These are phyloP conservation scores for Chimonanthus salicifolius DNA, from an alignment of 164 flowering plant genomes.

Conservation along the genomic window DNA sequence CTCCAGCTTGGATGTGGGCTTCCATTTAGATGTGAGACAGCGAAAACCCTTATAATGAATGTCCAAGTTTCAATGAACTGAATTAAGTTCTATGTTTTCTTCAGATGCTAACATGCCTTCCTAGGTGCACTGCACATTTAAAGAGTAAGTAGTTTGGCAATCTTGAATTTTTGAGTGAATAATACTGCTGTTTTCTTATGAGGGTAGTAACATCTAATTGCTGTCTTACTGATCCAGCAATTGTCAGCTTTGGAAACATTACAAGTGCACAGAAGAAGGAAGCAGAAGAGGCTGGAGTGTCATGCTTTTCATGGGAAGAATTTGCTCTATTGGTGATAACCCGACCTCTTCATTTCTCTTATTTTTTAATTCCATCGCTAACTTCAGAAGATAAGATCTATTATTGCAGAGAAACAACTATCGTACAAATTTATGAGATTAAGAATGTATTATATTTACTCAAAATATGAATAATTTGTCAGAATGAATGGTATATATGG, in stretches of 20 bases:
- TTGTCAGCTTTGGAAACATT: slow-evolving; percentile 77
- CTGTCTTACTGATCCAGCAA: slow-evolving; percentile 42
- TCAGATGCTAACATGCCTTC: slow-evolving; percentile 73
- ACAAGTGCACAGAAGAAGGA: slow-evolving; percentile 55
- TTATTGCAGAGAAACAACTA: no score
- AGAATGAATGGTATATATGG: no score
- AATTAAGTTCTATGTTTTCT: slow-evolving; percentile 12
- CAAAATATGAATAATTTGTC: no score
- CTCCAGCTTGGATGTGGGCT: no score
- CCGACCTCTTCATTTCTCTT: background rate
- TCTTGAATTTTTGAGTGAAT: background rate
- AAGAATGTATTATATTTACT: no score
- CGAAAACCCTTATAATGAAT: no score
- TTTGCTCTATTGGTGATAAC: slow-evolving; percentile 50
- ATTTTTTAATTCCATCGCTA: background rate
- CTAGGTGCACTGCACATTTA: slow-evolving; percentile 49
- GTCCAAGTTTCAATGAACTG: no score
- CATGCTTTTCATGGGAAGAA: slow-evolving; percentile 87
- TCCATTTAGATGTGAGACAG: no score
- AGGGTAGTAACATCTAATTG: background rate
- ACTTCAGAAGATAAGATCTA: background rate
- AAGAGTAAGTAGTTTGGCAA: slow-evolving; percentile 49
- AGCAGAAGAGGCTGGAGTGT: slow-evolving; percentile 64
- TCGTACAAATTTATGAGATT: no score
- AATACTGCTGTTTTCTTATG: background rate